Evolutionary conservation across 2,329 filamentous ascomycete species (phyloP), one percentile per base, ranked within the genome.

Genomic region (Myriangium duriaei): DNA sequence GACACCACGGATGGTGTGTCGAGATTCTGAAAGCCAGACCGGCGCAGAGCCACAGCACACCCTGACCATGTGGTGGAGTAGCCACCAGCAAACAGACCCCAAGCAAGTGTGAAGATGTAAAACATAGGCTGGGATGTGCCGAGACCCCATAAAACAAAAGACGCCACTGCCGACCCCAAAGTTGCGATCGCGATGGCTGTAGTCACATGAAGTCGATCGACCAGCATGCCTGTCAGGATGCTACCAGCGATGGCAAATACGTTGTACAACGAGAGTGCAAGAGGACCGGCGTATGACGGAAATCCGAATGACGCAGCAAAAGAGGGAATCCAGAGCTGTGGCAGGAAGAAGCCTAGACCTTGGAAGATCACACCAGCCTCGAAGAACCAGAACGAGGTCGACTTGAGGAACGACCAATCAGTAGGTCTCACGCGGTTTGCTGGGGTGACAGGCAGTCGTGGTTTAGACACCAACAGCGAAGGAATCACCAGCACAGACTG

Each of bases 1-100:
- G 60, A 62, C 40, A 71, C 67, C 1, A 70, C 57, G 44, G 71
- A 62, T 0, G 65, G 62, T 3, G 63, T 53, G 30, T 72, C 68
- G 0, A 60, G 54, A 4, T 40, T 44, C 1, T 47, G 42, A 14
- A 42, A 37, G 6, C 37, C 34, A n/a, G 37, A 19, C 15, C 21
- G 21, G 21, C 42, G 42, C 15, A 54, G 37, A 2, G 50, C 49
- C n/a, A 42, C 41, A 1, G 46, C 48, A 13, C 47, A 46, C 3
- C 50, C 51, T 4, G 48, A 37, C 57, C 18, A 67, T 2, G 57
- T 56, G 15, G 54, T 58, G 3, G 55, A 52, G 40, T 54, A 60
- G 11, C 54, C 56, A 6, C 62, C 61, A 4, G 59, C 60, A 37
- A 60, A 62, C 2, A 58, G 52, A 4, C 63, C 63, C 35, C 51